Conservation (phyloP, 305 asterid species). For the Fraxinus velutina region DNA sequence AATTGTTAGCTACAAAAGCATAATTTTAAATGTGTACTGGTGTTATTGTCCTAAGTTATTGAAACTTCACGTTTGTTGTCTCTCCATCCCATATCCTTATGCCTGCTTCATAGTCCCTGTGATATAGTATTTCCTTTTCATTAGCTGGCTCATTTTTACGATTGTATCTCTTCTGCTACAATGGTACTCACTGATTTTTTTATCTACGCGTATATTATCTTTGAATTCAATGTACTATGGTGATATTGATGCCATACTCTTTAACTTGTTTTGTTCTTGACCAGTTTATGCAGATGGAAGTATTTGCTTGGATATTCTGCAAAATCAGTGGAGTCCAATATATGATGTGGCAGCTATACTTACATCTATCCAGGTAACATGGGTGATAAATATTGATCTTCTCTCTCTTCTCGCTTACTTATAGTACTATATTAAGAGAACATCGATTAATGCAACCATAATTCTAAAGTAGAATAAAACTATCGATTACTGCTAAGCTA, state of each 20-base stretch:
- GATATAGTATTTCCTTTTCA: neutral
- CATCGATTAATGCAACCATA: neutral
- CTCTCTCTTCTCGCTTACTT: neutral
- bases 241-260: neutral
- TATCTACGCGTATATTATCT: neutral
- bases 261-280: constrained; percentile 8
- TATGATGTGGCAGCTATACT: constrained; percentile 83
- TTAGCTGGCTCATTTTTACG: neutral
- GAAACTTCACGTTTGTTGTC: neutral
- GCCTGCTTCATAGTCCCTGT: neutral
- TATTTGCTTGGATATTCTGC: constrained; percentile 76
- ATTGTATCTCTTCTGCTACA: neutral
- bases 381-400: neutral
- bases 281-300: constrained; percentile 85
- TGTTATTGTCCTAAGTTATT: neutral
- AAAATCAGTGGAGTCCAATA: constrained; percentile 84
- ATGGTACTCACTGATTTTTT: neutral
- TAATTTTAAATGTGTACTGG: neutral
- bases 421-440: neutral
- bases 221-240: neutral
- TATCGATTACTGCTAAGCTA: neutral
- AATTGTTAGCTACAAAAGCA: neutral
- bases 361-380: constrained; percentile 67
- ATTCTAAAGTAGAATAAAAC: neutral
- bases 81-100: neutral